phyloP scores from a whole-genome alignment of 2,329 filamentous ascomycete species.

The Colletotrichum viniferum region DNA sequence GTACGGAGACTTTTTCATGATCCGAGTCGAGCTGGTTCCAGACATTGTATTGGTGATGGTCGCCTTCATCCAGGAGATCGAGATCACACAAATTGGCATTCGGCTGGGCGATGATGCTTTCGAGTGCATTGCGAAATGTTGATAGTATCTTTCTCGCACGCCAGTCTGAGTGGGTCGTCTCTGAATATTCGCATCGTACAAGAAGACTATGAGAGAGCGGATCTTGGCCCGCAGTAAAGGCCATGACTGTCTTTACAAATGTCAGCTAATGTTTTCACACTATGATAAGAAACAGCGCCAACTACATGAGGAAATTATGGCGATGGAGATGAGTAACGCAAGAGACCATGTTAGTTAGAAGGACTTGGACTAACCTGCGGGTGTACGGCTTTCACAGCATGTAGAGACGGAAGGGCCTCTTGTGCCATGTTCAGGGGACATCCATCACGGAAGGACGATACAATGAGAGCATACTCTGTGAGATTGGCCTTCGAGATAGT shows the following conservation, averaged over 20 bases:
- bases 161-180: not conserved
- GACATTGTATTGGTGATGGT: not conserved
- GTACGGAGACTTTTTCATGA: not conserved
- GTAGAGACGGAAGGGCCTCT: not conserved
- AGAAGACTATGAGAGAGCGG: not conserved
- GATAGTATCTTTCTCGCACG: not conserved
- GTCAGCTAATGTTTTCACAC: not conserved
- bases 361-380: not conserved
- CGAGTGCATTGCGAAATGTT: not conserved
- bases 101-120: not conserved
- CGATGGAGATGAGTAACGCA: not conserved
- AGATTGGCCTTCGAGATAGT: not conserved
- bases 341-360: not conserved
- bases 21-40: not conserved
- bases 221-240: not conserved
- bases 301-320: not conserved
- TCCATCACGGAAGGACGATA: not conserved
- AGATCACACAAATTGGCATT: not conserved
- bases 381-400: not conserved
- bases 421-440: not conserved
- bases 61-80: not conserved
- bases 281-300: not conserved
- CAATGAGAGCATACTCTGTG: not conserved
- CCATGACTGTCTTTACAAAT: not conserved
- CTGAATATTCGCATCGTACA: not conserved